A percentile compares a stretch with the other conserved stretches of the same genome.
These are phyloP conservation scores for Leccinum subspadiceum DNA, from an alignment of 1,284 basidiomycete genomes.

Conservation along the genomic window DNA sequence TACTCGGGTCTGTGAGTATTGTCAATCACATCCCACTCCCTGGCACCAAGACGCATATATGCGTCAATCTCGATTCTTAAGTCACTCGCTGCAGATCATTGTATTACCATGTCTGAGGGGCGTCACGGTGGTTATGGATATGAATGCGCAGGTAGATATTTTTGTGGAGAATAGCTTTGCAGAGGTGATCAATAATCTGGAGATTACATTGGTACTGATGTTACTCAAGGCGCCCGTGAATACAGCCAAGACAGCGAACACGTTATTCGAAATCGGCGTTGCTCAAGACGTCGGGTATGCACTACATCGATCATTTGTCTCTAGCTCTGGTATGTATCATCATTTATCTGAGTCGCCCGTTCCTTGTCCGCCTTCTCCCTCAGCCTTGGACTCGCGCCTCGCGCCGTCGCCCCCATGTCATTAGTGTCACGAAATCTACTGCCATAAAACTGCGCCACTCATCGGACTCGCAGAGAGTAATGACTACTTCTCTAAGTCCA, in stretches of 20 bases:
- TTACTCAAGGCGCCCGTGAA: conserved; percentile 96
- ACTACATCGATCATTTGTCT: conserved; percentile 85
- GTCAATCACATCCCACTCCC: too few species aligned
- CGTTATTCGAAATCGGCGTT: conserved; percentile 63
- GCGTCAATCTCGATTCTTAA: rapidly evolving
- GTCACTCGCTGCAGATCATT: conserved; percentile 85
- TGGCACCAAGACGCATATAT: too few species aligned
- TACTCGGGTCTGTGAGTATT: too few species aligned
- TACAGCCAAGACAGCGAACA: conserved; percentile 87
- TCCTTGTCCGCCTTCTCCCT: conserved; percentile 3
- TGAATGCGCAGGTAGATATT: conserved; percentile 84
- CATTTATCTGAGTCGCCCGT: conserved; percentile 5
- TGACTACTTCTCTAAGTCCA: conserved; percentile 75
- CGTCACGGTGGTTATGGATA: conserved; percentile 67
- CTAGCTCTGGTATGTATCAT: too few species aligned
- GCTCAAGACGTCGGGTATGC: conserved; percentile 94
- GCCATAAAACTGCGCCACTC: conserved; percentile 84
- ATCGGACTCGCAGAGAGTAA: conserved; percentile 76
- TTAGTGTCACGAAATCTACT: conserved; percentile 56
- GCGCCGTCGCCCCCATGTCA: conserved; percentile 36
- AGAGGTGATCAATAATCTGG: conserved; percentile 92
- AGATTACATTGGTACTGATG: conserved; percentile 89
- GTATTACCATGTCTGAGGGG: conserved; percentile 94
- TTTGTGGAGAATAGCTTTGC: conserved; percentile 90
- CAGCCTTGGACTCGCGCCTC: conserved; percentile 1